These are phyloP conservation scores for Ascochyta lentis DNA, from an alignment of 2,329 filamentous ascomycete genomes.

Conservation along the genomic window DNA sequence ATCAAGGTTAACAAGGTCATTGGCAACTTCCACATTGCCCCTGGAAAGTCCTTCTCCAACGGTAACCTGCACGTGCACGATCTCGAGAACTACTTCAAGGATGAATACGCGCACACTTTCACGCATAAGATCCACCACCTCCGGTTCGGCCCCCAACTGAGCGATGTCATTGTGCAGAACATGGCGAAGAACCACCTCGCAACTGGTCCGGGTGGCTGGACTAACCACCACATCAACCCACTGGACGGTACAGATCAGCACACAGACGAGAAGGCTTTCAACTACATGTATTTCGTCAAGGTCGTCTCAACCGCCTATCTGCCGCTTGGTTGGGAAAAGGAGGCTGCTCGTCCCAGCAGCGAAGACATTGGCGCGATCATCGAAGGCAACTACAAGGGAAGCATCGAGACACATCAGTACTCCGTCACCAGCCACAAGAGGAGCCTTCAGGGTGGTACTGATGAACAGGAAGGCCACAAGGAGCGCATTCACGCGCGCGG, in stretches of 20 bases:
- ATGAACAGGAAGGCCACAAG: slow-evolving; percentile 85
- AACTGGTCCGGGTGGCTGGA: slow-evolving; percentile 70
- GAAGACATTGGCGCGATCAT: slow-evolving; percentile 56
- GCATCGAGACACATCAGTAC: slow-evolving; percentile 97
- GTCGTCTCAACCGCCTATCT: slow-evolving; percentile 96
- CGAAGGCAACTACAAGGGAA: slow-evolving; percentile 71
- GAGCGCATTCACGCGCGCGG: slow-evolving; percentile 88
- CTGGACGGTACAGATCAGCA: slow-evolving; percentile 80
- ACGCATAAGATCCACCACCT: slow-evolving; percentile 87
- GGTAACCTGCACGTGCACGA: slow-evolving; percentile 98
- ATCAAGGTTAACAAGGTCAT: slow-evolving; percentile 98
- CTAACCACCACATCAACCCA: slow-evolving; percentile 90
- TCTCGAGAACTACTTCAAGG: slow-evolving; percentile 90
- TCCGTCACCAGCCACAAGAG: slow-evolving; percentile 96
- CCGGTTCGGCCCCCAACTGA: slow-evolving; percentile 90
- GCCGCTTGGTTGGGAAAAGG: slow-evolving; percentile 83
- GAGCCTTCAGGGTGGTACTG: slow-evolving; percentile 82
- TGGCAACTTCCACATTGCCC: slow-evolving; percentile 98
- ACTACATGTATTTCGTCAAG: slow-evolving; percentile 99
- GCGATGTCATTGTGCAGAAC: slow-evolving; percentile 65
- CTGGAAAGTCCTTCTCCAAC: slow-evolving; percentile 93
- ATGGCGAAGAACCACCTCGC: slow-evolving; percentile 57
- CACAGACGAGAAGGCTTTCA: slow-evolving; percentile 83
- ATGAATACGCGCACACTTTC: slow-evolving; percentile 78
- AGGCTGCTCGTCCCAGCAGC: slow-evolving; percentile 39